phyloP scores from a whole-genome alignment of 2,329 filamentous ascomycete species.

The Exophiala dermatitidis region DNA sequence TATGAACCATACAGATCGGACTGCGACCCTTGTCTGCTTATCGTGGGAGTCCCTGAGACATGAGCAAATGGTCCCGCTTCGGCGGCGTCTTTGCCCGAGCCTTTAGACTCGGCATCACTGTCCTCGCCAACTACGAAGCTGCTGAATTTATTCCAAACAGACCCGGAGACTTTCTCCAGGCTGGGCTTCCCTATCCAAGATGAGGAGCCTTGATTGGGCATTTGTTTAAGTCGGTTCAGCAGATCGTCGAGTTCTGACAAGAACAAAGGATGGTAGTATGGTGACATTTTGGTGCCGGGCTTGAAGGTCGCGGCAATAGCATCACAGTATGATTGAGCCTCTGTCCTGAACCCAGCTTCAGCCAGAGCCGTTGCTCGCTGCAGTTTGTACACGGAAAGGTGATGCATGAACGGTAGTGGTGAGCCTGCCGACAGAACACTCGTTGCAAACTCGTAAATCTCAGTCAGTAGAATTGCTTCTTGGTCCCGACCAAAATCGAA shows the following conservation, averaged over 20 bases:
- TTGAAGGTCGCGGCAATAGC: constrained; percentile 68
- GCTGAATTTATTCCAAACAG: constrained; percentile 86
- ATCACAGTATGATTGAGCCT: constrained; percentile 89
- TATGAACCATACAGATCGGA: constrained; percentile 68
- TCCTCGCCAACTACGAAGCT: constrained; percentile 95
- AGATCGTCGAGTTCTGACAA: constrained; percentile 76
- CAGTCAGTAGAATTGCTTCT: constrained; percentile 85
- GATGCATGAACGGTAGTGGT: constrained; percentile 58
- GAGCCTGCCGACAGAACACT: constrained; percentile 55
- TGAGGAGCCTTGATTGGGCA: constrained; percentile 69
- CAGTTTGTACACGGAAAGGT: constrained; percentile 85
- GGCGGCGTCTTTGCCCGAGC: constrained; percentile 50
- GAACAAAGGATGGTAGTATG: constrained; percentile 73
- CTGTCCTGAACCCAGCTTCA: constrained; percentile 71
- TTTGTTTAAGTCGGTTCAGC: constrained; percentile 71
- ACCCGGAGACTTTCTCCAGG: constrained; percentile 90
- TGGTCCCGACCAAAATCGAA: constrained; percentile 70
- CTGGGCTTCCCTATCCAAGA: constrained; percentile 93
- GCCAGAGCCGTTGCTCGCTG: constrained; percentile 78
- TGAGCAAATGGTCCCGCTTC: constrained; percentile 76
- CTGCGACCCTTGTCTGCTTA: constrained; percentile 66
- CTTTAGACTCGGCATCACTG: constrained; percentile 55
- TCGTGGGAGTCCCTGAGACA: constrained; percentile 65
- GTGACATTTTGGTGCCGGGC: constrained; percentile 72
- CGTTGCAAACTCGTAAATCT: constrained; percentile 86